Evolutionary conservation across 176 grass and related monocot genomes (phyloP).

Genomic region (Tillandsia leiboldiana): DNA sequence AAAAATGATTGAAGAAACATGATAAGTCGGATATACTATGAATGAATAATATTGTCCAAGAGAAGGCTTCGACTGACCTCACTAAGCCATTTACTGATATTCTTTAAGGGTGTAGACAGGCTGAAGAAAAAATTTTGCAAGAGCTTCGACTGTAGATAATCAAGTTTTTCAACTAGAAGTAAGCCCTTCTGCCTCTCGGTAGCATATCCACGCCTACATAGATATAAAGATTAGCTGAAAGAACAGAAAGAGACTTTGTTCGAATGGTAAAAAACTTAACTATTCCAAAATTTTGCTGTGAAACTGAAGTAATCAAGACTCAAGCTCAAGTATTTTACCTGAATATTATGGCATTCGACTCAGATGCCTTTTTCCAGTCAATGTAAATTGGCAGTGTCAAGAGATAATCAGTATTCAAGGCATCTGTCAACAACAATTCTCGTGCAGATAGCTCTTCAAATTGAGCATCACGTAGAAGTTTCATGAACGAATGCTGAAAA

Average conservation of each 20-base stretch:
- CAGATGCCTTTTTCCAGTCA: constrained; percentile 73
- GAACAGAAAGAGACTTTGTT: not conserved
- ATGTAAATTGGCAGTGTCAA: constrained; percentile 76
- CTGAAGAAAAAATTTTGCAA: constrained; percentile 65
- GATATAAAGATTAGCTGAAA: not conserved
- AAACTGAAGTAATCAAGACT: not conserved
- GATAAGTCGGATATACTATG: not conserved
- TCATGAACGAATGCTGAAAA: constrained; percentile 91
- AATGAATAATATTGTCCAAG: not conserved
- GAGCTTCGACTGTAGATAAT: constrained; percentile 87
- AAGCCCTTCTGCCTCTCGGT: constrained; percentile 77
- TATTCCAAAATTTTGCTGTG: not conserved
- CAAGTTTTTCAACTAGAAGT: constrained; percentile 71
- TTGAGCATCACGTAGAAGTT: constrained; percentile 71
- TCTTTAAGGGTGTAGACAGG: constrained; percentile 69
- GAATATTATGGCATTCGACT: constrained; percentile 92
- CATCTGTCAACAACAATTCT: constrained; percentile 57
- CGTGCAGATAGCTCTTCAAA: constrained; percentile 74
- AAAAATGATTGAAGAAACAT: not conserved
- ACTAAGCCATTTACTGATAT: constrained; percentile 50
- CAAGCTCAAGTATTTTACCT: constrained; percentile 22
- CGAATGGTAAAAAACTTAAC: not conserved
- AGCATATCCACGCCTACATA: constrained; percentile 74
- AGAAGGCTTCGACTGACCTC: constrained; percentile 51
- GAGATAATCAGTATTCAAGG: constrained; percentile 80